These are phyloP conservation scores for Pyrenula aspistea DNA, from an alignment of 495 filamentous ascomycete genomes.

Conservation along the genomic window DNA sequence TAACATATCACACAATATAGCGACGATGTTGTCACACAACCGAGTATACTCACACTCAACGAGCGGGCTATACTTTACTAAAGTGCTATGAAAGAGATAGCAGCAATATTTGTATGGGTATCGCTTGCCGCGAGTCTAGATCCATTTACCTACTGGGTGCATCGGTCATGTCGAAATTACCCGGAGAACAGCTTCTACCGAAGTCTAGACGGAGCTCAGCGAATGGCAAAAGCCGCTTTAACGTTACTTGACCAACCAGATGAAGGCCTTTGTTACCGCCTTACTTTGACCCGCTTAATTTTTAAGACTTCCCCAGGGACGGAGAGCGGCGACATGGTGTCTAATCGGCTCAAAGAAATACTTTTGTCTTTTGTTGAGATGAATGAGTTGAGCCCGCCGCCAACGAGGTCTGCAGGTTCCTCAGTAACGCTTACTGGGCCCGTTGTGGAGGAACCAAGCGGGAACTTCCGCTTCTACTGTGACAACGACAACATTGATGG, in stretches of 20 bases:
- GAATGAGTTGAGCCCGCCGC: neutral
- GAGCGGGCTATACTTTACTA: neutral
- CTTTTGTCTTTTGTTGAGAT: neutral
- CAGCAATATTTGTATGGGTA: neutral
- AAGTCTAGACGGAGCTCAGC: neutral
- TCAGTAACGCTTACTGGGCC: too few relatives aligned
- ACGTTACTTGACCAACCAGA: neutral
- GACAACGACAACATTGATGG: neutral
- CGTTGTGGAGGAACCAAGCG: neutral
- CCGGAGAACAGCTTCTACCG: neutral
- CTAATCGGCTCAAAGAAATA: neutral
- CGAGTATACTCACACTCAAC: neutral
- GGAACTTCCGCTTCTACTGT: neutral
- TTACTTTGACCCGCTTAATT: neutral
- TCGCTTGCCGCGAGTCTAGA: neutral
- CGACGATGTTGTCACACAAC: too few relatives aligned
- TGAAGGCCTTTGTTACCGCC: neutral
- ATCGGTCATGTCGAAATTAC: neutral
- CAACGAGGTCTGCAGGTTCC: too few relatives aligned
- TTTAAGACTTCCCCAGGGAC: neutral
- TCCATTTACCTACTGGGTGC: neutral
- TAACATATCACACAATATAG: too few relatives aligned
- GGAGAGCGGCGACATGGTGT: neutral
- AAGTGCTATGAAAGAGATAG: neutral
- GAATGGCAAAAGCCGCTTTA: neutral